Conservation (phyloP, 495 filamentous ascomycete genomes). For the Xylaria intraflava region DNA sequence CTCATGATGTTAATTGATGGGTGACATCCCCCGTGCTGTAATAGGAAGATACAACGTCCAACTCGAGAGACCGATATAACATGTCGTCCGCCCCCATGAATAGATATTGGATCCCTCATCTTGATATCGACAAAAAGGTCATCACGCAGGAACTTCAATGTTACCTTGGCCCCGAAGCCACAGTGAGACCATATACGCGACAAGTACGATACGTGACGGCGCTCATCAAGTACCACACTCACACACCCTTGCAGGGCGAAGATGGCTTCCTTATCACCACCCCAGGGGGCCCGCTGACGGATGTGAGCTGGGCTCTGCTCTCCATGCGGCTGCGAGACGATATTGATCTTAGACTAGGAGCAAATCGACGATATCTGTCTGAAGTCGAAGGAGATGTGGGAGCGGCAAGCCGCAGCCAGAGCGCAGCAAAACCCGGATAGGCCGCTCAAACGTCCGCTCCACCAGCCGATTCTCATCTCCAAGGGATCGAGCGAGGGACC, state of each 20-base stretch:
- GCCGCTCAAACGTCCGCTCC: conserved; percentile 48
- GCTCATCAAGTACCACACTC: conserved; percentile 18
- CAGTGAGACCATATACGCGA: conserved; percentile 47
- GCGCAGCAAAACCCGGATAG: conserved; percentile 41
- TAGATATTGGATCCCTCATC: conserved; percentile 51
- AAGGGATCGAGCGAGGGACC: conserved; percentile 29
- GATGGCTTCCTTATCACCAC: conserved; percentile 52
- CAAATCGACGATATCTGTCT: conserved; percentile 53
- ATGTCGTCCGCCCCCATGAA: conserved; percentile 43
- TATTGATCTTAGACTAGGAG: conserved; percentile 38
- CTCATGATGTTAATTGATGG: not conserved
- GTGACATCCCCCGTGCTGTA: not conserved
- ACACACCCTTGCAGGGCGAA: conserved; percentile 40
- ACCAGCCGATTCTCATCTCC: conserved; percentile 46
- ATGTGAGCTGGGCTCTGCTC: conserved; percentile 36
- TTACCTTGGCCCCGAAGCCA: conserved; percentile 49
- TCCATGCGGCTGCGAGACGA: conserved; percentile 11
- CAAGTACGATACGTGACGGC: conserved; percentile 33
- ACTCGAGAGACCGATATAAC: conserved; percentile 6
- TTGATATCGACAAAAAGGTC: conserved; percentile 52
- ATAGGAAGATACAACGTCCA: conserved; percentile 9
- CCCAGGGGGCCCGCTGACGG: conserved; percentile 47
- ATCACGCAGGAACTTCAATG: conserved; percentile 52
- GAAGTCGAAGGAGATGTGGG: conserved; percentile 51
- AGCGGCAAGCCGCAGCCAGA: conserved; percentile 48